phyloP scores from a whole-genome alignment of 2,329 filamentous ascomycete species.

The Alternaria arbusti region DNA sequence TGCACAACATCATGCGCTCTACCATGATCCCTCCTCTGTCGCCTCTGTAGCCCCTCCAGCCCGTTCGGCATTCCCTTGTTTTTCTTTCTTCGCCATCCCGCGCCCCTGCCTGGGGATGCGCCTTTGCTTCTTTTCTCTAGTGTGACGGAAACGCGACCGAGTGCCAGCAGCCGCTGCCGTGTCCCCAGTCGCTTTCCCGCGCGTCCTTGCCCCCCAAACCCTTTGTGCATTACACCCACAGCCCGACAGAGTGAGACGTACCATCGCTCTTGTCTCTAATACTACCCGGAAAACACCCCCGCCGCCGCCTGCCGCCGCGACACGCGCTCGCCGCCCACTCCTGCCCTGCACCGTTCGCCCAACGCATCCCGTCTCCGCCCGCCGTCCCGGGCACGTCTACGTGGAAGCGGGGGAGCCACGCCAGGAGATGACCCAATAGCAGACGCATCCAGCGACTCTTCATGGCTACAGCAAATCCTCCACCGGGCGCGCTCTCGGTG shows the following conservation, averaged over 20 bases:
- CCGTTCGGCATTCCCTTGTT: constrained; percentile 34
- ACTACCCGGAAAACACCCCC: background rate
- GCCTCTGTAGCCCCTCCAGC: constrained; percentile 27
- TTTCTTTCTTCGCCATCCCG: constrained; percentile 34
- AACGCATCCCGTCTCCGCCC: constrained; percentile 1
- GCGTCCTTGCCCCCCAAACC: constrained; percentile 32
- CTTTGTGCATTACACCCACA: constrained; percentile 22
- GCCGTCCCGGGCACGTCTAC: background rate
- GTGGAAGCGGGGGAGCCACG: constrained; percentile 1
- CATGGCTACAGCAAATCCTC: constrained; percentile 54
- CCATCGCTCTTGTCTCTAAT: constrained; percentile 19
- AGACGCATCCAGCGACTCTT: constrained; percentile 18
- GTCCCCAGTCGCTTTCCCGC: constrained; percentile 24
- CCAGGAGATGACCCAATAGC: constrained; percentile 40
- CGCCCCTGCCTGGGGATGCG: constrained; percentile 42
- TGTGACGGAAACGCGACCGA: constrained; percentile 37
- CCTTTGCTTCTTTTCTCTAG: constrained; percentile 30
- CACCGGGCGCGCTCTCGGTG: constrained; percentile 50
- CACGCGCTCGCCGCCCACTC: constrained; percentile 4
- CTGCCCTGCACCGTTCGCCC: constrained; percentile 4
- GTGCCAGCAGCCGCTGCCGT: constrained; percentile 30
- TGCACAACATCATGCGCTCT: constrained; percentile 38
- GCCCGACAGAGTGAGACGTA: constrained; percentile 25
- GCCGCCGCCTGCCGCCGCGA: constrained; percentile 4
- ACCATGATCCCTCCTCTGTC: constrained; percentile 25